phyloP scores from a whole-genome alignment of 768 basidiomycete genomes.

The Lentinus tigrinus region DNA sequence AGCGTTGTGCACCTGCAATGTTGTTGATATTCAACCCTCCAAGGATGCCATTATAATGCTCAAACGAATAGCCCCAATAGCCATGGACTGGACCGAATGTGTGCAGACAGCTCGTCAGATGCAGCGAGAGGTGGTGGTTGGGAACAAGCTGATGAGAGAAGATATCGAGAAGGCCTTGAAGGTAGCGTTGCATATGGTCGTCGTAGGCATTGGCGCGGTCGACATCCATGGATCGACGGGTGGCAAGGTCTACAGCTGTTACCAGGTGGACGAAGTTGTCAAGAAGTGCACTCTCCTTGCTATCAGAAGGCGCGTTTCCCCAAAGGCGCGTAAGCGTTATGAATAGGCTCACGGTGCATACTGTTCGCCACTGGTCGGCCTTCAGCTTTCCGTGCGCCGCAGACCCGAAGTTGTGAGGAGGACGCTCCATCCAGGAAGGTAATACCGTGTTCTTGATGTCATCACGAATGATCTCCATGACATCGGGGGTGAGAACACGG shows the following conservation, averaged over 20 bases:
- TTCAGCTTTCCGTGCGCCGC: constrained; percentile 31
- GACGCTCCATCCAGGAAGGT: constrained; percentile 32
- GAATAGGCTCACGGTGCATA: constrained; percentile 32
- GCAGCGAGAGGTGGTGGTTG: constrained; percentile 33
- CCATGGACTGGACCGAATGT: constrained; percentile 31
- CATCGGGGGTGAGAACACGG: neutral
- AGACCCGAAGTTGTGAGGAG: constrained; percentile 34
- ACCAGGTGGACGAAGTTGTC: constrained; percentile 30
- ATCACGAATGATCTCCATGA: neutral
- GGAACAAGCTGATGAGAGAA: constrained; percentile 30
- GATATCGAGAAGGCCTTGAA: constrained; percentile 17
- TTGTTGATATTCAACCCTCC: constrained; percentile 27
- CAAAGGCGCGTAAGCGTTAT: constrained; percentile 38
- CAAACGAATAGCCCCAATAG: constrained; percentile 27
- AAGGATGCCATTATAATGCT: constrained; percentile 30
- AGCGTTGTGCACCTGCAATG: neutral
- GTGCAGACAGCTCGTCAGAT: constrained; percentile 27
- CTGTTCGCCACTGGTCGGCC: constrained; percentile 36
- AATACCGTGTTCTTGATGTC: constrained; percentile 4
- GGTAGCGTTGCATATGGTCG: constrained; percentile 17
- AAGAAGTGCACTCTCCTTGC: constrained; percentile 14
- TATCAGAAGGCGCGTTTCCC: constrained; percentile 18
- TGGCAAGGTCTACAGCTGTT: constrained; percentile 20
- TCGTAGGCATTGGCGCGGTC: constrained; percentile 5
- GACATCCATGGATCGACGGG: constrained; percentile 5